Evolutionary conservation across 306 rosid species (phyloP), one percentile per base, ranked within the genome.

Genomic region (Castanea crenata): DNA sequence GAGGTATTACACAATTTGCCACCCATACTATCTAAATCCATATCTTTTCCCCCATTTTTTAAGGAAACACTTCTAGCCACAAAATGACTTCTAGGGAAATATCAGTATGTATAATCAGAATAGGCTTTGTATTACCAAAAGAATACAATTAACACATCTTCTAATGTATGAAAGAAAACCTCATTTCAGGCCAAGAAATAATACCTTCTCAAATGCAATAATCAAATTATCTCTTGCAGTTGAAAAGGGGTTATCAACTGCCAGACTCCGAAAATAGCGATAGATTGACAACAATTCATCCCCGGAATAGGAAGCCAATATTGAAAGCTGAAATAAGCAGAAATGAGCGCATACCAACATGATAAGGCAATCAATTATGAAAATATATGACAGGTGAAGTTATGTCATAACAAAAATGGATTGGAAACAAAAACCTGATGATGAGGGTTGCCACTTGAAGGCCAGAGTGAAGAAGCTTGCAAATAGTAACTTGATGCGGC

Each of bases 401-500:
- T 35, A 59, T 69, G 20, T 32, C 18, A 52, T 46, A 29, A 62
- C 67, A 69, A 21, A 9, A 69, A 76, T 35, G 71, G 51, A 18
- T 41, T 80, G 12, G 63, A 57, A 57, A 57, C 54, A 49, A 46
- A 76, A 64, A 95, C 99, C 99, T 95, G 99, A 88, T 95, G 97
- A 80, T 93, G 98, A 35, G 99, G 97, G 77, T 95, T 95, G 82
- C 99, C 98, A 81, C 91, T 90, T 38, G 94, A 89, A 73, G 99
- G 97, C 87, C 90, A 95, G 74, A 90, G 85, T 76, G 99, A 87
- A 12, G 97, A 92, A 84, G 99, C 99, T 79, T 95, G 97, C 88
- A 89, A 68, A 56, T 95, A 95, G 84, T 95, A 95, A 89, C 99
- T 89, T 73, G 99, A 93, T 81, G 99, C 99, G 74, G 99, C 96